These are phyloP conservation scores for Corchorus olitorius DNA, from an alignment of 345 rosid genomes.

Conservation along the genomic window DNA sequence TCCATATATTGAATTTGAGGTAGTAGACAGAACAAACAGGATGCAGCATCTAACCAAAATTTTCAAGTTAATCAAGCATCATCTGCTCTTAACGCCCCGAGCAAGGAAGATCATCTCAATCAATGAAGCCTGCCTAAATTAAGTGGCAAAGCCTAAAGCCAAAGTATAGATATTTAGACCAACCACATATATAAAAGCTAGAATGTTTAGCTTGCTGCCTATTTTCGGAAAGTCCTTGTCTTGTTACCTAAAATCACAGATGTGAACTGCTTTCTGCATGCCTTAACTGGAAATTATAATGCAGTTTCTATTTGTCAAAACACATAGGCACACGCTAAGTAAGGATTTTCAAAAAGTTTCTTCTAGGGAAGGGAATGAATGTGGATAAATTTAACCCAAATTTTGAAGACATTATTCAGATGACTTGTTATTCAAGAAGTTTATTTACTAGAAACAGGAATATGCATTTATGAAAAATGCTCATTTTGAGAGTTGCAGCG, in stretches of 20 bases:
- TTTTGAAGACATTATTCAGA: not conserved
- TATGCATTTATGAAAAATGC: not conserved
- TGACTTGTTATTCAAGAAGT: slow-evolving; percentile 10
- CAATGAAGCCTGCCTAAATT: not conserved
- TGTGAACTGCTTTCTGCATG: not conserved
- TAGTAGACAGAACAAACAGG: no score
- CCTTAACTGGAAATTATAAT: not conserved
- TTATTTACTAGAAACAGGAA: slow-evolving; percentile 9
- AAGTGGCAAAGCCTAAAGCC: not conserved
- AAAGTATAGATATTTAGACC: not conserved
- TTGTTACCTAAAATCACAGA: not conserved
- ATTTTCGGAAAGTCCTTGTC: not conserved
- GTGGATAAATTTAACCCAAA: not conserved
- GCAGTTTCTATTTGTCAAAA: slow-evolving; percentile 2
- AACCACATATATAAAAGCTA: not conserved
- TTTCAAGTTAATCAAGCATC: not conserved
- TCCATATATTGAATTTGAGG: no score
- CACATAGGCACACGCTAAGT: not conserved
- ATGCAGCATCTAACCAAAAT: not conserved
- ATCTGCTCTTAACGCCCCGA: not conserved
- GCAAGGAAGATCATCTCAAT: not conserved
- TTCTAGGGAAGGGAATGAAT: not conserved
- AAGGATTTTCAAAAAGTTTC: not conserved
- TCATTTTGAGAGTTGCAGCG: not conserved
- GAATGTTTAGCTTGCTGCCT: not conserved